These are phyloP conservation scores for Xylaria arbuscula DNA, from an alignment of 2,329 filamentous ascomycete species.

Conservation along the genomic window DNA sequence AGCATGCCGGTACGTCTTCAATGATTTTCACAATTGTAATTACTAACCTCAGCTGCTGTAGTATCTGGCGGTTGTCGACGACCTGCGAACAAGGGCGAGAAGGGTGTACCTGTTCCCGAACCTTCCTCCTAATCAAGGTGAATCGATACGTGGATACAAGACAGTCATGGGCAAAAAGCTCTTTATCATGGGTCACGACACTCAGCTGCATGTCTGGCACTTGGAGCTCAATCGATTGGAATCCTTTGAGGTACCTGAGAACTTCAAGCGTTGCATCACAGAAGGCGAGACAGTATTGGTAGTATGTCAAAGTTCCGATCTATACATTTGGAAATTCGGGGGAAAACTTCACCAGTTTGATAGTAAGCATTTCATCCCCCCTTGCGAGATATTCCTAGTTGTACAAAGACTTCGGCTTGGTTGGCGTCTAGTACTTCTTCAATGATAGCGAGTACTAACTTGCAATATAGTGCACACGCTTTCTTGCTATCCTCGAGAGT, in stretches of 20 bases:
- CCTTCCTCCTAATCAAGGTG: slow-evolving; percentile 43
- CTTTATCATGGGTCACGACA: slow-evolving; percentile 46
- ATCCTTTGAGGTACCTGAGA: slow-evolving; percentile 42
- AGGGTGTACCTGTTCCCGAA: slow-evolving; percentile 47
- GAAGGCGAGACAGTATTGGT: slow-evolving; percentile 47
- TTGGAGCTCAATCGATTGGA: slow-evolving; percentile 43
- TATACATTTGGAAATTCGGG: slow-evolving; percentile 47
- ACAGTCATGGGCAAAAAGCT: slow-evolving; percentile 48
- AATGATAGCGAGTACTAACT: slow-evolving; percentile 2
- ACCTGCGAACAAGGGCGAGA: slow-evolving; percentile 46
- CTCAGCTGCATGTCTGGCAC: slow-evolving; percentile 49
- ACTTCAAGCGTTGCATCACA: slow-evolving; percentile 44
- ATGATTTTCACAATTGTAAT: neutral
- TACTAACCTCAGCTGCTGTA: slow-evolving; percentile 17
- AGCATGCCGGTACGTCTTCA: slow-evolving; percentile 40
- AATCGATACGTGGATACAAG: slow-evolving; percentile 43
- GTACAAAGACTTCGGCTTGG: neutral
- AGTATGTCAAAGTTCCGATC: slow-evolving; percentile 42
- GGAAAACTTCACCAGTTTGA: slow-evolving; percentile 39
- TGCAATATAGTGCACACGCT: slow-evolving; percentile 32
- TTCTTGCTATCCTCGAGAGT: slow-evolving; percentile 40
- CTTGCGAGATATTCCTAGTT: neutral
- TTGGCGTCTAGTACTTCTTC: neutral
- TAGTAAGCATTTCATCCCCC: slow-evolving; percentile 27
- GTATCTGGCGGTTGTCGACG: slow-evolving; percentile 48